phyloP scores from a whole-genome alignment of 2,329 filamentous ascomycete genomes.

The Chaetomium sp. region DNA sequence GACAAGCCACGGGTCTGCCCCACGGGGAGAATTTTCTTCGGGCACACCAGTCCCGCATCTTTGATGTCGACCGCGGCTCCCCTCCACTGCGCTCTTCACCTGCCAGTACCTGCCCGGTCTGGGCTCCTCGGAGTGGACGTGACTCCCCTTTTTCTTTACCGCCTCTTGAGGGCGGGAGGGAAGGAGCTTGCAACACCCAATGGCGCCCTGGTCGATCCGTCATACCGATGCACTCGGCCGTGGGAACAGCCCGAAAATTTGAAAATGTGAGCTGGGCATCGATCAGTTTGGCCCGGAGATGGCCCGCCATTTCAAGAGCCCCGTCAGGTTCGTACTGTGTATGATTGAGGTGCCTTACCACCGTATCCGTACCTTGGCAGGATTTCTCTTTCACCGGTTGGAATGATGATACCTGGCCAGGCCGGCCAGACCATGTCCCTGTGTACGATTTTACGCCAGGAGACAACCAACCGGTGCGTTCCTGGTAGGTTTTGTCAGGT shows the following conservation, averaged over 20 bases:
- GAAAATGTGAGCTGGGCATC: slow-evolving; percentile 7
- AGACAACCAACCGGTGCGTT: background rate
- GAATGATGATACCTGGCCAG: background rate
- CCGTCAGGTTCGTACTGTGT: background rate
- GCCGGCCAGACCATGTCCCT: background rate
- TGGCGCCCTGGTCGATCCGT: slow-evolving; percentile 9
- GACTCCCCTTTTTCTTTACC: slow-evolving; percentile 12
- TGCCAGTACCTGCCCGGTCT: background rate
- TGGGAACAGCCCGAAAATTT: background rate
- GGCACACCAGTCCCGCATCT: background rate
- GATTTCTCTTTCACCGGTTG: slow-evolving; percentile 10
- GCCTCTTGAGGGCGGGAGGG: slow-evolving; percentile 8
- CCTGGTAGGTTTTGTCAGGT: too few species aligned
- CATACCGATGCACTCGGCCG: slow-evolving; percentile 12
- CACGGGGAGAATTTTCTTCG: slow-evolving; percentile 30
- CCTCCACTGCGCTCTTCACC: background rate
- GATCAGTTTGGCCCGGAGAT: background rate
- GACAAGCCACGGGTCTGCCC: slow-evolving; percentile 25
- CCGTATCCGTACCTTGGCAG: background rate
- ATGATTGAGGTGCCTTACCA: too few species aligned
- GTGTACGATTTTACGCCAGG: background rate
- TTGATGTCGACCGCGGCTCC: background rate
- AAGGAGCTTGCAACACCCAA: slow-evolving; percentile 6
- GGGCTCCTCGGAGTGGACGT: slow-evolving; percentile 10
- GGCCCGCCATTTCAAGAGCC: background rate